Evolutionary conservation across 495 filamentous ascomycete genomes (phyloP).

Genomic region (Penicillium flavigenum): DNA sequence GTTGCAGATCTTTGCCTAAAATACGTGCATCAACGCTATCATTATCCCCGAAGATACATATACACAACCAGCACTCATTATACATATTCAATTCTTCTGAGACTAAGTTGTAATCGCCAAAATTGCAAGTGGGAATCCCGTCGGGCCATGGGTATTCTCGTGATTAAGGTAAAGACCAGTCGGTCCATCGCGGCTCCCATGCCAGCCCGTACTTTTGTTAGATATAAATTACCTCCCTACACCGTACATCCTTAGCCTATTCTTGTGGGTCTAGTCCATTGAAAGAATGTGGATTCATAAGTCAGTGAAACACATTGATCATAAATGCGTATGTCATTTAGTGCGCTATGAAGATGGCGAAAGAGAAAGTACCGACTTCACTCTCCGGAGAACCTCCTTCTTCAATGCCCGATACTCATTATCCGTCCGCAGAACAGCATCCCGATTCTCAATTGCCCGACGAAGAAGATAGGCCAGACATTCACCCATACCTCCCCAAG

Average conservation of each 20-base stretch:
- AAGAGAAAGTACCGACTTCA: constrained; percentile 27
- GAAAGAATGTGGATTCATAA: too few relatives aligned
- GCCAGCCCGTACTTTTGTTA: too few relatives aligned
- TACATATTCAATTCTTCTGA: background rate
- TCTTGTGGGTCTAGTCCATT: too few relatives aligned
- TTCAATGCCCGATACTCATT: constrained; percentile 69
- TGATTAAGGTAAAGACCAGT: too few relatives aligned
- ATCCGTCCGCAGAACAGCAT: constrained; percentile 72
- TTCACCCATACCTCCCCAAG: constrained; percentile 82
- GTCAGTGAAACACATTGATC: background rate
- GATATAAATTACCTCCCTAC: too few relatives aligned
- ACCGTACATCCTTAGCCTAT: too few relatives aligned
- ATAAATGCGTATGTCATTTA: background rate
- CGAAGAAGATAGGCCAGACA: constrained; percentile 88
- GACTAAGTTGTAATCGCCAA: too few relatives aligned
- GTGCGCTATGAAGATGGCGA: constrained; percentile 4
- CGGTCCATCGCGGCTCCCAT: too few relatives aligned
- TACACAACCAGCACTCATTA: background rate
- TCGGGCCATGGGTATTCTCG: too few relatives aligned
- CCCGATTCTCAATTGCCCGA: constrained; percentile 82
- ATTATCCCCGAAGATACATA: background rate
- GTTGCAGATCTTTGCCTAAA: background rate
- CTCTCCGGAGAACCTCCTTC: constrained; percentile 61
- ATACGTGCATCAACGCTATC: background rate
- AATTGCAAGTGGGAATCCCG: too few relatives aligned